A percentile compares a stretch with the other conserved stretches of the same genome.
These are phyloP conservation scores for Paraphaeosphaeria minitans DNA, from an alignment of 2,329 filamentous ascomycete species.

Conservation along the genomic window DNA sequence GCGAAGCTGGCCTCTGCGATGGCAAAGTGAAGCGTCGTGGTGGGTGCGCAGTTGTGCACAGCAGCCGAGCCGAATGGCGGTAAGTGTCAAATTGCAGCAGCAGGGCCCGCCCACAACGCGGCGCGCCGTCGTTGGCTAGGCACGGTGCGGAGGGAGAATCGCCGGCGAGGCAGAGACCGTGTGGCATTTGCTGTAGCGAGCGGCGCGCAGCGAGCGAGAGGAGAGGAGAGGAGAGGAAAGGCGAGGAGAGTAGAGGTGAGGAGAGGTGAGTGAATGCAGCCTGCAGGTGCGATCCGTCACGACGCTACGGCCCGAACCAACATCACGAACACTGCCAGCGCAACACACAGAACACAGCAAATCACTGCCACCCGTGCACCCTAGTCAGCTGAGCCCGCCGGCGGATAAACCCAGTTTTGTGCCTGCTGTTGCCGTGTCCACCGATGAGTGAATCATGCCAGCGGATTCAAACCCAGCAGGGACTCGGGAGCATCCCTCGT, in stretches of 20 bases:
- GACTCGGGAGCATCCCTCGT: too few relatives aligned
- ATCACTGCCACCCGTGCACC: not conserved
- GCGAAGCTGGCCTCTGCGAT: slow-evolving; percentile 19
- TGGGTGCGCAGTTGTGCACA: slow-evolving; percentile 19
- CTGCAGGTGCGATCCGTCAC: too few relatives aligned
- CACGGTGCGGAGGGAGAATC: slow-evolving; percentile 24
- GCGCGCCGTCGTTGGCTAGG: slow-evolving; percentile 39
- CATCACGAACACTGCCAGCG: slow-evolving; percentile 8
- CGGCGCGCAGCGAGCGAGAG: slow-evolving; percentile 13
- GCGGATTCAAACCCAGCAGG: not conserved
- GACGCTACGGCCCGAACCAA: too few relatives aligned
- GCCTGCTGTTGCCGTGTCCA: not conserved
- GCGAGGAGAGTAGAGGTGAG: slow-evolving; percentile 11
- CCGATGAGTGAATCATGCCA: not conserved
- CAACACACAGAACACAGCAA: slow-evolving; percentile 1
- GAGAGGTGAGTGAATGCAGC: slow-evolving; percentile 5
- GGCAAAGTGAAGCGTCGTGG: slow-evolving; percentile 31
- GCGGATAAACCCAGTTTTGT: not conserved
- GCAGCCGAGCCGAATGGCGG: slow-evolving; percentile 21
- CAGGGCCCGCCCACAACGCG: slow-evolving; percentile 26
- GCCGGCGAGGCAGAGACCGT: slow-evolving; percentile 18
- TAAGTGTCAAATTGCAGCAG: slow-evolving; percentile 21
- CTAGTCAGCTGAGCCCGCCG: slow-evolving; percentile 9
- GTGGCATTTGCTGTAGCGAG: slow-evolving; percentile 30
- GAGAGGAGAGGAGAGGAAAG: slow-evolving; percentile 11